A percentile compares a stretch with the other conserved stretches of the same genome.
phyloP scores from a whole-genome alignment of 768 basidiomycete genomes.

The Psilocybe cyanescens region DNA sequence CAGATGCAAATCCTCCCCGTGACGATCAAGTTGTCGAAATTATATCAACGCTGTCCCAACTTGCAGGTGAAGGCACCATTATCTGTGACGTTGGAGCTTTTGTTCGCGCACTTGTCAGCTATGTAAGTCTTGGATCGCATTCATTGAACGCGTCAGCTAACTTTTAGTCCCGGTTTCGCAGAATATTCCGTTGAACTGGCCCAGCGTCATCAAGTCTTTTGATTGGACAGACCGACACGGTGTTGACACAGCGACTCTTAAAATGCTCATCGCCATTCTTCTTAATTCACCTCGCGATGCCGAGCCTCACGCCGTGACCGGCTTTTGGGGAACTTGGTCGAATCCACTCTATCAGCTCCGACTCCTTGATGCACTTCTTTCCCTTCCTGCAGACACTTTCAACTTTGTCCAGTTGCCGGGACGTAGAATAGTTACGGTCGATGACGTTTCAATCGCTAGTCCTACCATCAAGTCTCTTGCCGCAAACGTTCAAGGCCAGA shows the following conservation, averaged over 20 bases:
- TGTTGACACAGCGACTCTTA: conserved; percentile 88
- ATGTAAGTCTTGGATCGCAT: conserved; percentile 53
- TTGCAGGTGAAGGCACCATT: conserved; percentile 72
- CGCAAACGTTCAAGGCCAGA: conserved; percentile 86
- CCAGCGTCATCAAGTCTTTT: conserved; percentile 81
- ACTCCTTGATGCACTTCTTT: conserved; percentile 86
- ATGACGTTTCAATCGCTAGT: conserved; percentile 83
- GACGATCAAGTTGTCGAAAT: conserved; percentile 76
- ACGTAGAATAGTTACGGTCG: conserved; percentile 81
- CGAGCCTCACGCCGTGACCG: conserved; percentile 79
- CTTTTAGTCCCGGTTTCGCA: conserved; percentile 31
- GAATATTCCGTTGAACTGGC: conserved; percentile 77
- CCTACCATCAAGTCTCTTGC: conserved; percentile 93
- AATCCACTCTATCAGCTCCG: conserved; percentile 87
- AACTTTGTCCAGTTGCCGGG: conserved; percentile 90
- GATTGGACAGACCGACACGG: conserved; percentile 84
- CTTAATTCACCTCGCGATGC: conserved; percentile 78
- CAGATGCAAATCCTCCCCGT: conserved; percentile 70
- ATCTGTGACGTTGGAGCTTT: conserved; percentile 78
- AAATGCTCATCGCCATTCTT: conserved; percentile 87
- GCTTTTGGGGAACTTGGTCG: conserved; percentile 86
- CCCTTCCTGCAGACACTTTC: conserved; percentile 88
- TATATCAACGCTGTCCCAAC: conserved; percentile 65
- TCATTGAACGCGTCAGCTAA: neutral
- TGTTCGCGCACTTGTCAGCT: conserved; percentile 71